Conservation (phyloP, 257 asterid species). For the Galeopsis tetrahit region DNA sequence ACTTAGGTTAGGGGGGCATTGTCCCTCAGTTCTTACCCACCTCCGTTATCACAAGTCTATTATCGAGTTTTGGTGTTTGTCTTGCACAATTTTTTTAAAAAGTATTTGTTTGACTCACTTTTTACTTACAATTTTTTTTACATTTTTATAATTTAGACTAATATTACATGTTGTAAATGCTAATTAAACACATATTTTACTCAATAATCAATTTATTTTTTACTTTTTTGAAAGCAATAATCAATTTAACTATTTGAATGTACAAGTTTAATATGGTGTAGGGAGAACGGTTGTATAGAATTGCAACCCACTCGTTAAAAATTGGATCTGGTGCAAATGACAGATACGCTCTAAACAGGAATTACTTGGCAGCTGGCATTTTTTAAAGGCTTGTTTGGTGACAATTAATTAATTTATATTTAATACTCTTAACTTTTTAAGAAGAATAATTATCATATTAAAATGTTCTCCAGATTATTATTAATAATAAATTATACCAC, state of each 20-base stretch:
- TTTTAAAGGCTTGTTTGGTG: conserved; percentile 35
- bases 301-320: conserved; percentile 31
- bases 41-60: too few species aligned
- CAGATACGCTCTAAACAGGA: conserved; percentile 41
- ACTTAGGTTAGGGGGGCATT: too few species aligned
- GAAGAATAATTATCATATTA: conserved; percentile 13
- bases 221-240: too few species aligned
- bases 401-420: conserved; percentile 1
- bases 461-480: background rate
- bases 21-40: too few species aligned
- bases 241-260: background rate
- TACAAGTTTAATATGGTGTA: conserved; percentile 17
- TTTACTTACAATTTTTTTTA: too few species aligned
- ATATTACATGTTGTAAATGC: too few species aligned
- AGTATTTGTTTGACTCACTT: too few species aligned
- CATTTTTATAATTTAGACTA: too few species aligned
- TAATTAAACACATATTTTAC: too few species aligned
- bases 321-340: conserved; percentile 51
- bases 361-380: conserved; percentile 45
- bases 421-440: background rate
- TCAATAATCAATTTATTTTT: too few species aligned
- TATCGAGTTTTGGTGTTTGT: too few species aligned
- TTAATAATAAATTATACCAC: background rate
- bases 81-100: too few species aligned
- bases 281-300: conserved; percentile 15